Conservation (phyloP, 495 filamentous ascomycete species). For the Daldinia bambusicola region DNA sequence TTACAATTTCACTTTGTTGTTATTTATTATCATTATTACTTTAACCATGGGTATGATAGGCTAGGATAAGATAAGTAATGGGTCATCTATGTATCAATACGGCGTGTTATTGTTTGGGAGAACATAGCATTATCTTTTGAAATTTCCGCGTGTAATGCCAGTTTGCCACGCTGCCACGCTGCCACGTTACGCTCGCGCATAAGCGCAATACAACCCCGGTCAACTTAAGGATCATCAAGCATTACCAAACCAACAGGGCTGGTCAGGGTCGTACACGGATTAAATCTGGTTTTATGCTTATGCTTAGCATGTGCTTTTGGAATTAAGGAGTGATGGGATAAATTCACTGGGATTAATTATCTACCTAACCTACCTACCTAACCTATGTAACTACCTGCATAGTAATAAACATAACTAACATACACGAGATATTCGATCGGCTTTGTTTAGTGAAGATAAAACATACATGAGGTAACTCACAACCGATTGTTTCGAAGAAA, state of each 20-base stretch:
- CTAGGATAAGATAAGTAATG: slow-evolving; percentile 1
- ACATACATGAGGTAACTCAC: background rate
- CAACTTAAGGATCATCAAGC: background rate
- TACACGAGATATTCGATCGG: background rate
- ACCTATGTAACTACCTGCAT: background rate
- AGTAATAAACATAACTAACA: too few relatives aligned
- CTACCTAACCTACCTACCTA: too few relatives aligned
- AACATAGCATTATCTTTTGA: background rate
- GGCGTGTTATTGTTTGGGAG: slow-evolving; percentile 1
- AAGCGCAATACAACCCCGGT: background rate
- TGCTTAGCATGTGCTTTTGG: background rate
- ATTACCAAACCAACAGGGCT: slow-evolving; percentile 4
- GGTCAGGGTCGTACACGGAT: background rate
- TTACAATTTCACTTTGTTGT: background rate
- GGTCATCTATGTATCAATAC: slow-evolving; percentile 4
- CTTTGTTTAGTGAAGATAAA: background rate
- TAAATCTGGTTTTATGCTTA: slow-evolving; percentile 1
- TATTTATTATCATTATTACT: background rate
- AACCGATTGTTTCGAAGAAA: background rate
- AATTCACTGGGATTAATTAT: background rate
- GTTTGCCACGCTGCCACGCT: background rate
- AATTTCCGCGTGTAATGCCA: slow-evolving; percentile 1
- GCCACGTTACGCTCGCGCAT: background rate
- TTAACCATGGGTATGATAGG: background rate
- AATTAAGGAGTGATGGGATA: background rate